Evolutionary conservation across 2,329 filamentous ascomycete genomes (phyloP), one percentile per base, ranked within the genome.

Genomic region (Epichloe uncinata): DNA sequence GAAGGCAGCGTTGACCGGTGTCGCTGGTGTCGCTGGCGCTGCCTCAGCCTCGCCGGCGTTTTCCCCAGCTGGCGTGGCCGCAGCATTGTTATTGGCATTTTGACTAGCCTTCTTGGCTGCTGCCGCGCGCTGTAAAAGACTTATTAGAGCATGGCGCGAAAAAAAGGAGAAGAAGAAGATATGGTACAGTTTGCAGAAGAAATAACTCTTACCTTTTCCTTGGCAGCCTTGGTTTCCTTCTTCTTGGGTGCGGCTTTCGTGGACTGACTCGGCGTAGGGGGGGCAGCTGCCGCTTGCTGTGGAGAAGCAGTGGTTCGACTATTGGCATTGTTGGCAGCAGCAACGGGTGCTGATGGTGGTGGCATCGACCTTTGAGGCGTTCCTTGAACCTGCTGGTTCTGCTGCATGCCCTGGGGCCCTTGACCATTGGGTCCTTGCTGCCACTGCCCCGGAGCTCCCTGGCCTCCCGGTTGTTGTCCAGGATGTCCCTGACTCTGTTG

Each of bases 191-290:
- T 41, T 7, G 12, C 18, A 41, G 5, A 15, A 41, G 11, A 30
- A 7, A 8, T 4, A 35, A 33, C 6, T 60, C 71, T 69, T 76
- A 86, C 84, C 81, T 87, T 87, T 51, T 69, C 72, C 66, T 83
- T 85, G 5, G 77, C 71, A 53, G 72, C 75, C 66, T 83, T 84
- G 5, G 69, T 70, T 34, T 81, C 79, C 71, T 87, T 86, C 76
- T 91, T 91, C 66, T 87, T 89, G 1, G 85, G 84, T 35, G 79
- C 81, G 4, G 83, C 67, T 71, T 91, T 91, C 61, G 81, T 83
- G 2, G 72, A 65, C 61, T 87, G 84, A 47, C 79, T 82, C 1
- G 87, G 87, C 4, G 87, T 93, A 1, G 86, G 86, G 1, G 87
- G 87, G 36, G 83, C 84, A 6, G 79, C 75, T 52, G 75, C 79